A percentile compares a stretch with the other conserved stretches of the same genome.
phyloP scores from a whole-genome alignment of 768 basidiomycete species.

The Cystoderma amianthinum region DNA sequence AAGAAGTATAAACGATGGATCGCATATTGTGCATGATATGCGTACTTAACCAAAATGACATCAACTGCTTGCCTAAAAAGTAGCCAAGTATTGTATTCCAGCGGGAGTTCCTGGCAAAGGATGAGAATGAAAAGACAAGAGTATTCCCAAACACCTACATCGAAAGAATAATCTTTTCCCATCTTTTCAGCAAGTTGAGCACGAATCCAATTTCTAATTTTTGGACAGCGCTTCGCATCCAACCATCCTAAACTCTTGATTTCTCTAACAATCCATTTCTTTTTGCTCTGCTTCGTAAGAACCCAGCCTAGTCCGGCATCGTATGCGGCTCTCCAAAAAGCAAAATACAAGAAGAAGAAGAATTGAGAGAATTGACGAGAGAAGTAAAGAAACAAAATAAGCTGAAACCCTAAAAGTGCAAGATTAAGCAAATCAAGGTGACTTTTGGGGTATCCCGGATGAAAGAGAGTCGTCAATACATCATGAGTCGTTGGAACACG shows the following conservation, averaged over 20 bases:
- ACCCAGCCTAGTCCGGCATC: slow-evolving; percentile 93
- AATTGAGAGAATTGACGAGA: slow-evolving; percentile 44
- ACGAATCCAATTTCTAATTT: slow-evolving; percentile 75
- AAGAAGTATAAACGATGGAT: slow-evolving; percentile 2
- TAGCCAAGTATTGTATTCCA: slow-evolving; percentile 96
- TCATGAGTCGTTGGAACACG: slow-evolving; percentile 90
- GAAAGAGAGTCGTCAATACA: slow-evolving; percentile 78
- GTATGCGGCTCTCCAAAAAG: slow-evolving; percentile 89
- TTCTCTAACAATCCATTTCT: slow-evolving; percentile 85
- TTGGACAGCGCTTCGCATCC: slow-evolving; percentile 60
- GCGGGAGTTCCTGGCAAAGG: slow-evolving; percentile 61
- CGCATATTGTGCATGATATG: slow-evolving; percentile 8
- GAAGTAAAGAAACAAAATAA: slow-evolving; percentile 64
- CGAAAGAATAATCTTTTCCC: slow-evolving; percentile 91
- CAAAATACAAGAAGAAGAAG: slow-evolving; percentile 88
- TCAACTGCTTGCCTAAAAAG: slow-evolving; percentile 95
- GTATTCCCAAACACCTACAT: slow-evolving; percentile 43
- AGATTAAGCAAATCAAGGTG: slow-evolving; percentile 85
- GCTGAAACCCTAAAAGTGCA: slow-evolving; percentile 69
- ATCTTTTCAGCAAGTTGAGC: slow-evolving; percentile 86
- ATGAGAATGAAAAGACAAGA: neutral
- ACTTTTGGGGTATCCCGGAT: slow-evolving; percentile 79
- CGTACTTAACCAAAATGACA: slow-evolving; percentile 91
- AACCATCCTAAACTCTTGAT: slow-evolving; percentile 83
- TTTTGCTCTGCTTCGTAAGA: slow-evolving; percentile 92